Conservation (phyloP, 768 basidiomycete genomes). For the Xerocomellus amylosporus region DNA sequence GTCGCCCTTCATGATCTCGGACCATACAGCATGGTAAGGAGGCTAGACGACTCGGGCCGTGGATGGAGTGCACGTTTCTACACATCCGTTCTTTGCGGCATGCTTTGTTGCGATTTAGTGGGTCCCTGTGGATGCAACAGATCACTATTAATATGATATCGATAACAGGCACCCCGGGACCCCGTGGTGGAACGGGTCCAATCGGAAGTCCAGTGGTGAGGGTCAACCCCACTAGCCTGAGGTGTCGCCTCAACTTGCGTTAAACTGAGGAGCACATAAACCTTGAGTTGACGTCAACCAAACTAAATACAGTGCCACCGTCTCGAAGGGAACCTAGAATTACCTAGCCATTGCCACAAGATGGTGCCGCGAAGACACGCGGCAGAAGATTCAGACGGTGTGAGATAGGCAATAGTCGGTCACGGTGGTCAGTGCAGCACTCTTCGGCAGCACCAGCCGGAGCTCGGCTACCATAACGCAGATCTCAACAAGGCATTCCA, state of each 20-base stretch:
- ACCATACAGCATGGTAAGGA: neutral
- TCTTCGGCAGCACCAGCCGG: constrained; percentile 3
- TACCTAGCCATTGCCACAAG: neutral
- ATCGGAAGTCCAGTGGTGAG: neutral
- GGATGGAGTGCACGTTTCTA: neutral
- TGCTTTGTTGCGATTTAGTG: neutral
- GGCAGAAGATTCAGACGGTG: neutral
- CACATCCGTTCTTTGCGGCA: neutral
- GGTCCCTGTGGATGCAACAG: neutral
- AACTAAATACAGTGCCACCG: neutral
- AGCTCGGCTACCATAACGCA: constrained; percentile 5
- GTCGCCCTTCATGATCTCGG: neutral
- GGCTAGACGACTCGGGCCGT: neutral
- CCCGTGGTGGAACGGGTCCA: constrained; percentile 4
- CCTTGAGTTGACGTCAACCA: constrained; percentile 9
- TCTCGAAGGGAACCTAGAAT: neutral
- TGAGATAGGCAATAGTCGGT: neutral
- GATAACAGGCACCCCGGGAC: neutral
- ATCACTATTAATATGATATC: constrained; percentile 1
- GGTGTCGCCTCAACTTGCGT: neutral
- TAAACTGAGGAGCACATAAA: constrained; percentile 1
- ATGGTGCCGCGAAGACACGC: constrained; percentile 1
- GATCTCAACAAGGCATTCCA: constrained; percentile 26
- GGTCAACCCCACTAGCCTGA: neutral
- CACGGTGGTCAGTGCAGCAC: neutral